Base-by-base conservation (phyloP, 345 rosid genomes). In the Dipteronia sinensis region DNA sequence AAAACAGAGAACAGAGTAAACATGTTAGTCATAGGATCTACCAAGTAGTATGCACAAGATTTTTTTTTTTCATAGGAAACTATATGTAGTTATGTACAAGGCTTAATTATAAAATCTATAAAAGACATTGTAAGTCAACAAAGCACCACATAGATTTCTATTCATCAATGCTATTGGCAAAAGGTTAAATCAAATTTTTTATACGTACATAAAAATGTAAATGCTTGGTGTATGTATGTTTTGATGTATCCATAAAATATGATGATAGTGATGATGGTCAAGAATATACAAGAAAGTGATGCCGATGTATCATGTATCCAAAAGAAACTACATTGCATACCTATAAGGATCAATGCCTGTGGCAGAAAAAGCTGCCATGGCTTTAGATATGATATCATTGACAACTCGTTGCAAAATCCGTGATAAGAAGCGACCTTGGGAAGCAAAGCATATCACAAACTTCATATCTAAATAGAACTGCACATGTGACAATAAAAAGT, bases 381-480 rank as follows among this genome's bases (percentile, higher is more conserved):
- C 98, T 85, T 88, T 97, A 47, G 89, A 77, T 75, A 97, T 93
- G 74, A 97, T 97, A 75, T 97, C 99, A 58, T 93, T 92, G 75
- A 94, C 90, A 53, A 87, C 98, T 34, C 99, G 85, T 62, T 91
- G 94, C 87, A 97, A 81, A 84, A 93, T 94, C 82, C 99, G 83
- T 19, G 99, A 97, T 62, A 97, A 81, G 86, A 91, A 97, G 31
- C 98, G 98, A 51, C 99, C 98, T 91, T 93, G 98, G 77, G 96
- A 89, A 78, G 99, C 97, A 83, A 97, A 97, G 92, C 89, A 88
- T 47, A 91, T 80, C 31, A 94, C 98, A 82, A 94, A 97, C 82
- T 91, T 94, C 98, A 94, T 91, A 85, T 97, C 99, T 89, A 97
- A 79, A 75, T 89, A 97, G 71, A 97, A 86, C 99, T 97, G 95